phyloP scores from a whole-genome alignment of 208 protist species.

The Balamuthia mandrillaris region DNA sequence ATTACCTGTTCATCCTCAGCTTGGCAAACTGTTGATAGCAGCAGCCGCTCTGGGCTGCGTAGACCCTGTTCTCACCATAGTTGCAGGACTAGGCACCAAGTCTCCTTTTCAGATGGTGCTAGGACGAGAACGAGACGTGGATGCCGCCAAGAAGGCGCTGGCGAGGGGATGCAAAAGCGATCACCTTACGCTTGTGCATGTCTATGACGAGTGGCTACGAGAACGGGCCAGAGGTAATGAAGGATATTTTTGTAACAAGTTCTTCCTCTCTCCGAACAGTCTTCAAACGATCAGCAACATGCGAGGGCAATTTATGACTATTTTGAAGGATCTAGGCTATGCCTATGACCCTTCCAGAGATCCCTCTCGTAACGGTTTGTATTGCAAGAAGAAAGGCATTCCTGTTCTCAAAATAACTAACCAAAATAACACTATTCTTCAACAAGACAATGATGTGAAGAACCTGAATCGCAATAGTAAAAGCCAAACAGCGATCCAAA shows the following conservation, averaged over 20 bases:
- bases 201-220: slow-evolving; percentile 77
- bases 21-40: slow-evolving; percentile 92
- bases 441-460: background rate
- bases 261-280: slow-evolving; percentile 76
- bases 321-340: slow-evolving; percentile 84
- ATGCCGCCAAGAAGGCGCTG: slow-evolving; percentile 75
- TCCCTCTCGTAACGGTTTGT: no score
- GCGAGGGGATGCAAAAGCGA: no score
- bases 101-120: slow-evolving; percentile 72
- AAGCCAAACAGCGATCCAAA: slow-evolving; percentile 80
- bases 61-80: slow-evolving; percentile 93
- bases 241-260: slow-evolving; percentile 73
- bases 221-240: slow-evolving; percentile 58
- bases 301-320: slow-evolving; percentile 85
- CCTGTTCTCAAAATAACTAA: background rate
- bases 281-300: slow-evolving; percentile 82
- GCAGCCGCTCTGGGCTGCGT: slow-evolving; percentile 88
- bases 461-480: slow-evolving; percentile 80
- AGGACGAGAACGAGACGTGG: slow-evolving; percentile 82
- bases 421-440: background rate
- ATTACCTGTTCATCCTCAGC: slow-evolving; percentile 54
- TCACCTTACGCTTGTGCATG: no score
- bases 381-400: no score
- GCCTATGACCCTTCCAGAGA: no score
- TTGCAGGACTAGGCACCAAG: slow-evolving; percentile 71